A percentile compares a stretch with the other conserved stretches of the same genome.
Conservation (phyloP, 129 eudicot species). For the Deinandra increscens region DNA sequence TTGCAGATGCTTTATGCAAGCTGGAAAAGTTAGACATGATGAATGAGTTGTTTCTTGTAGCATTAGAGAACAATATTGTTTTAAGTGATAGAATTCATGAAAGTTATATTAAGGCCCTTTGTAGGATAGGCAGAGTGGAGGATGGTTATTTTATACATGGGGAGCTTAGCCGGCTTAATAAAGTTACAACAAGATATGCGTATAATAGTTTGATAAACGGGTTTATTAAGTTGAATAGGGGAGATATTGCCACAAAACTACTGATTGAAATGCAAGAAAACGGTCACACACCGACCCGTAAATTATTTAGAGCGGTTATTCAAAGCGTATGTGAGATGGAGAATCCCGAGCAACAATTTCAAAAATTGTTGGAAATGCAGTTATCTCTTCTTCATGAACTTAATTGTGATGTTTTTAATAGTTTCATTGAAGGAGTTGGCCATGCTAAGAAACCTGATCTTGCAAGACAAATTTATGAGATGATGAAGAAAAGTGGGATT, state of each 20-base stretch:
- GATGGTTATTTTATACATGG: conserved; percentile 58
- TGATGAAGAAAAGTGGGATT: conserved; percentile 48
- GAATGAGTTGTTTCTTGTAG: conserved; percentile 61
- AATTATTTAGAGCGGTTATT: conserved; percentile 43
- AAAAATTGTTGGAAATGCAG: conserved; percentile 63
- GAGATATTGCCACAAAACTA: conserved; percentile 62
- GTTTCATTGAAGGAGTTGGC: conserved; percentile 76
- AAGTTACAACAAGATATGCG: conserved; percentile 35
- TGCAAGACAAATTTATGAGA: conserved; percentile 54
- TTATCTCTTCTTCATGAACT: conserved; percentile 33
- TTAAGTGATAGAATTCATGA: conserved; percentile 37
- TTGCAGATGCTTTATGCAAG: conserved; percentile 71
- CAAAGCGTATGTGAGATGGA: conserved; percentile 57
- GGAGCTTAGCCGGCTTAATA: conserved; percentile 41
- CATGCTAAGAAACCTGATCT: conserved; percentile 59
- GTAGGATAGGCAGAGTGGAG: conserved; percentile 53
- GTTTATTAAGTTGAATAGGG: conserved; percentile 46
- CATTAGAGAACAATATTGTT: conserved; percentile 44
- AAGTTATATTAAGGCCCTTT: conserved; percentile 60
- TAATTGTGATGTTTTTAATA: conserved; percentile 29
- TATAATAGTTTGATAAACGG: conserved; percentile 58
- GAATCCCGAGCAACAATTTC: conserved; percentile 46
- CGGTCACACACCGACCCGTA: conserved; percentile 43
- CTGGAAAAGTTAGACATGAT: conserved; percentile 69
- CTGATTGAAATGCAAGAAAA: conserved; percentile 85